A percentile compares a stretch with the other conserved stretches of the same genome.
These are phyloP conservation scores for Rhodotorula sp. DNA, from an alignment of 1,284 basidiomycete species.

Conservation along the genomic window DNA sequence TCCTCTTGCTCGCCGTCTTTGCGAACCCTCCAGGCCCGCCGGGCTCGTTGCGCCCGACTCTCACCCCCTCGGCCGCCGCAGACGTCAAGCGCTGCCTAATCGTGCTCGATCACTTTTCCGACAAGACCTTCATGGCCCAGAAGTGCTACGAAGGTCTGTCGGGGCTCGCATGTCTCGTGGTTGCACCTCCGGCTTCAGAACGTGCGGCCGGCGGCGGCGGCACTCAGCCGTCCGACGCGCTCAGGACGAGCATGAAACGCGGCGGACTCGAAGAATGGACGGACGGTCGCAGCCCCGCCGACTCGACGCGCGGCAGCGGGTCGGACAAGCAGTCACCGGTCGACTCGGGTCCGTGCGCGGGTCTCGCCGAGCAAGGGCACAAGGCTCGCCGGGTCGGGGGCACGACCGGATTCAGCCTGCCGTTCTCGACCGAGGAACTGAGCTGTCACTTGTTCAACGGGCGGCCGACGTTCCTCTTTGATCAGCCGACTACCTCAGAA, in stretches of 20 bases:
- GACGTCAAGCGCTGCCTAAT: conserved; percentile 70
- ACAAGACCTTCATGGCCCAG: conserved; percentile 17
- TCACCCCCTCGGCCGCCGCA: conserved; percentile 58
- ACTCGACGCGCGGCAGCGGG: neutral
- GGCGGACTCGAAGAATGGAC: conserved; percentile 11
- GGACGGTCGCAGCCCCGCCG: conserved; percentile 9
- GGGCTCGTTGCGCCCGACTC: conserved; percentile 57
- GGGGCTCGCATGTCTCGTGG: neutral
- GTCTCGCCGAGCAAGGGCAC: neutral
- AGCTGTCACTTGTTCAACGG: conserved; percentile 23
- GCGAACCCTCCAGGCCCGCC: conserved; percentile 53
- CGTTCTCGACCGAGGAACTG: conserved; percentile 32
- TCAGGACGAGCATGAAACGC: conserved; percentile 11
- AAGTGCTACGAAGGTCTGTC: conserved; percentile 15
- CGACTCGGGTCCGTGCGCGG: neutral
- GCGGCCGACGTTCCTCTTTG: conserved; percentile 20
- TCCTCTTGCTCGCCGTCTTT: conserved; percentile 71
- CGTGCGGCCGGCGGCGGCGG: neutral
- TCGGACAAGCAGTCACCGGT: conserved; percentile 22
- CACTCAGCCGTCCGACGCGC: neutral
- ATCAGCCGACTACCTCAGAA: neutral
- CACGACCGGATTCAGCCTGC: neutral
- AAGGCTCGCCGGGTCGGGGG: conserved; percentile 10
- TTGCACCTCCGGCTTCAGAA: neutral
- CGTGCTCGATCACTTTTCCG: conserved; percentile 52